Conservation (phyloP, 495 filamentous ascomycete species). For the Hypoxylon perforatum region DNA sequence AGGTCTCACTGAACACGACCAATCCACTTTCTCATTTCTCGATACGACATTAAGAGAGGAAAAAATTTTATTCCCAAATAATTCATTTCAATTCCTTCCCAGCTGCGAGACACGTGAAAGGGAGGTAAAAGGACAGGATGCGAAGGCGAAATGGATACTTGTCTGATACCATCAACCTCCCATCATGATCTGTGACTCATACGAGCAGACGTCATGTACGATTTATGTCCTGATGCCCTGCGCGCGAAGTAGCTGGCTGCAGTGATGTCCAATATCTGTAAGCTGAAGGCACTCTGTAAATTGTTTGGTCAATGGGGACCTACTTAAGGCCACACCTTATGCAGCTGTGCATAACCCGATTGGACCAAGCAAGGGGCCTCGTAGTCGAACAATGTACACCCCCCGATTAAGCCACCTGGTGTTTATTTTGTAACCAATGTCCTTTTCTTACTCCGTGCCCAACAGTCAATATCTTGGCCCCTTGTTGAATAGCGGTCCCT, state of each 20-base stretch:
- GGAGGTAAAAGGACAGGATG: slow-evolving; percentile 24
- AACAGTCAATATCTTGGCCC: slow-evolving; percentile 39
- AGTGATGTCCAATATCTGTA: slow-evolving; percentile 61
- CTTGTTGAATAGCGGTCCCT: slow-evolving; percentile 28
- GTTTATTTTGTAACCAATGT: slow-evolving; percentile 32
- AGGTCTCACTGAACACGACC: slow-evolving; percentile 23
- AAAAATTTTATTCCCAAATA: slow-evolving; percentile 45
- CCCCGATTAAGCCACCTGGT: slow-evolving; percentile 32
- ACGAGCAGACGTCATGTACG: slow-evolving; percentile 44
- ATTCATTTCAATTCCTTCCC: slow-evolving; percentile 43
- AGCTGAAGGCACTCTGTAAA: slow-evolving; percentile 46
- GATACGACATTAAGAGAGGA: slow-evolving; percentile 49
- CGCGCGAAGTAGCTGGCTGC: slow-evolving; percentile 50
- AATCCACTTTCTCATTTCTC: slow-evolving; percentile 48
- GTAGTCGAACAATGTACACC: slow-evolving; percentile 11
- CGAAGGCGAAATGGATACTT: slow-evolving; percentile 21
- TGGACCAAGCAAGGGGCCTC: slow-evolving; percentile 31
- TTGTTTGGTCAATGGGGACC: slow-evolving; percentile 53
- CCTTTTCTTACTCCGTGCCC: slow-evolving; percentile 27
- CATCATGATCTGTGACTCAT: slow-evolving; percentile 48
- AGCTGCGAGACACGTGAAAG: slow-evolving; percentile 26
- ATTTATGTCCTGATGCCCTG: slow-evolving; percentile 54
- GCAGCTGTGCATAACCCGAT: slow-evolving; percentile 52
- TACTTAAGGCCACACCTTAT: slow-evolving; percentile 45
- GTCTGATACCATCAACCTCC: slow-evolving; percentile 32